Base-by-base conservation (phyloP, 495 filamentous ascomycete species). In the Aspergillus bertholletiae region DNA sequence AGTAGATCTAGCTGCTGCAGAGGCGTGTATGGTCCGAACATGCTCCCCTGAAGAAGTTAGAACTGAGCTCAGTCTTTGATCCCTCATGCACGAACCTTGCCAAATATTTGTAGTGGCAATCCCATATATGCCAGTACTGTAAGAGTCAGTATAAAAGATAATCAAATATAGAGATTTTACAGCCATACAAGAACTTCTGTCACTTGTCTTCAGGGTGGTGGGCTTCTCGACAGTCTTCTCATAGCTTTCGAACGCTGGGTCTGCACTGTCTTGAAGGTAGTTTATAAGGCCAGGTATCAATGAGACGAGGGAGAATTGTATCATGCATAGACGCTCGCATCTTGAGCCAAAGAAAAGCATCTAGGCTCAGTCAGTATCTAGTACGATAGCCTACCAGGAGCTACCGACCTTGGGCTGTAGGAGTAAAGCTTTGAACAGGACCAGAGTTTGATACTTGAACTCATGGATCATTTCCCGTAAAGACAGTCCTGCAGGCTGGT, bases 271-370 rank as follows among this genome's bases (percentile, higher is more conserved):
- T 73, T 92, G 82, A 12, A 98, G 79, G 56, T 84, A 86, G 53
- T 90, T 81, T 56, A 97, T 82, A 24, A 98, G 80, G 23, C 91
- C 91, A 24, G 94, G 94, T 68, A 98, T 92, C 58, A 98, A 74
- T 28, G 94, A 97, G 47, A 98, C 84, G 5, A 98, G 79, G 3
- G 93, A 92, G 69, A 97, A 98, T 65, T 98, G 94, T 68, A 96
- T 91, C 90, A 97, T 93, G 82, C 94, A 98, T 47, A 98, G 72
- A 30, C 88, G 81, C 67, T 98, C 94, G 67, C 94, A 97, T 53
- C 92, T 84, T 11, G 92, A 88, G 39, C 94, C 95, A 62, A 97
- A 98, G 75, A 98, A 97, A 32, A 98, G 85, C 92, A 97, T 98
- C 93, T 97, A 62, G 2, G 26, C 12, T 12, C 7, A 4, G 20